These are phyloP conservation scores for Amauroascus verrucosus DNA, from an alignment of 2,329 filamentous ascomycete genomes.

Conservation along the genomic window DNA sequence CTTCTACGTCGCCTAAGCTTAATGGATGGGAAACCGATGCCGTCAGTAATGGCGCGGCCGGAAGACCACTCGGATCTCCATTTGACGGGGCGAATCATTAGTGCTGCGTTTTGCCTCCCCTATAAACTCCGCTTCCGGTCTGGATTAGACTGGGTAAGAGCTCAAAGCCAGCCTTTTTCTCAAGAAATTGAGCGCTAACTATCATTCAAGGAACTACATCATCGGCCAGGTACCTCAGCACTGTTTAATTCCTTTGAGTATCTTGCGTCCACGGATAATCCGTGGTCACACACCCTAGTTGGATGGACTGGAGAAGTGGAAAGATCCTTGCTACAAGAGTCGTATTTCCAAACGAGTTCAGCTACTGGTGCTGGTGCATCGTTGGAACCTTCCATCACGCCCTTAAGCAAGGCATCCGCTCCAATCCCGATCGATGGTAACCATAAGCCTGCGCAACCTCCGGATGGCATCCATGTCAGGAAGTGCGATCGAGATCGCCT, in stretches of 20 bases:
- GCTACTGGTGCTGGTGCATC: conserved; percentile 8
- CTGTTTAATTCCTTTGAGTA: conserved; percentile 85
- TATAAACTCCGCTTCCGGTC: conserved; percentile 47
- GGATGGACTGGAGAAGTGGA: conserved; percentile 91
- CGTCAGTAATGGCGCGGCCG: conserved; percentile 42
- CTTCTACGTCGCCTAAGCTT: conserved; percentile 46
- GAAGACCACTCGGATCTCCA: conserved; percentile 46
- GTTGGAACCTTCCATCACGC: conserved; percentile 21
- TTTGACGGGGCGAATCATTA: conserved; percentile 53
- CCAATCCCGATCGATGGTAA: conserved; percentile 56
- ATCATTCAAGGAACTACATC: conserved; percentile 53
- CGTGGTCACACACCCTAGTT: conserved; percentile 86
- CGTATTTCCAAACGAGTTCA: conserved; percentile 17
- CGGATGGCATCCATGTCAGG: conserved; percentile 62
- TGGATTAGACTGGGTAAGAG: conserved; percentile 47
- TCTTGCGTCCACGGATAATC: conserved; percentile 69
- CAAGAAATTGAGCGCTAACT: not conserved
- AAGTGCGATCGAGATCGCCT: conserved; percentile 60
- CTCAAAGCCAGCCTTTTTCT: not conserved
- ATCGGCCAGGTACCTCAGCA: conserved; percentile 77
- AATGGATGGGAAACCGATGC: conserved; percentile 30
- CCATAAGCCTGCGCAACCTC: conserved; percentile 46
- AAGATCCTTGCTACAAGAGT: conserved; percentile 18
- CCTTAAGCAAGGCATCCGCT: conserved; percentile 53
- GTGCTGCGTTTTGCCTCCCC: conserved; percentile 53